Percentiles rank a stretch among this genome's conserved stretches.
Conservation (phyloP, 2,329 filamentous ascomycete species). For the Diaporthe sp. region DNA sequence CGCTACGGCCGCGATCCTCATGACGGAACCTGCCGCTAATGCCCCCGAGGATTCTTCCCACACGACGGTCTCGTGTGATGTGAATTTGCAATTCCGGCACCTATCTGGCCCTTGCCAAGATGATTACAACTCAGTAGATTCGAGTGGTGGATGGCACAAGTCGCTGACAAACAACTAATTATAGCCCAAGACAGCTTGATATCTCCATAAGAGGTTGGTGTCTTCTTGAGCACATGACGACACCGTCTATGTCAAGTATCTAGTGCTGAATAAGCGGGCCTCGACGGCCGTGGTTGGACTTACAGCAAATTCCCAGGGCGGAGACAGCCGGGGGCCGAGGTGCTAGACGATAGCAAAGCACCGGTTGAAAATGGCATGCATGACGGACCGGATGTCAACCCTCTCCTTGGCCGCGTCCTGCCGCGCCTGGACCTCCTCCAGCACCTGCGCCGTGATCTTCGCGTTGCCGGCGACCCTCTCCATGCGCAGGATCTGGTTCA, state of each 20-base stretch:
- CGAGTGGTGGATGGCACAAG: background rate
- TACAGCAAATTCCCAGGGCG: background rate
- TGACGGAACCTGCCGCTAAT: background rate
- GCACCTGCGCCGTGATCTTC: constrained; percentile 60
- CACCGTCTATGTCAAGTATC: background rate
- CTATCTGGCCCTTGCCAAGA: background rate
- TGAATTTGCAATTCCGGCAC: background rate
- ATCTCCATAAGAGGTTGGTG: background rate
- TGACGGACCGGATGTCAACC: constrained; percentile 61
- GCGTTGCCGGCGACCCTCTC: constrained; percentile 61
- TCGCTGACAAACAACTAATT: constrained; percentile 4
- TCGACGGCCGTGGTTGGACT: background rate
- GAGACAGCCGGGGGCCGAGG: too few relatives aligned
- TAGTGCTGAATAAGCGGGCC: constrained; percentile 16
- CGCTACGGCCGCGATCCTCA: background rate
- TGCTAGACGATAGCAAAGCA: constrained; percentile 65
- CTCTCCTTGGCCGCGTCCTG: constrained; percentile 57
- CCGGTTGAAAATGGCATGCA: constrained; percentile 64
- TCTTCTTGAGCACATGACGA: background rate
- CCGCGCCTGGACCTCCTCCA: constrained; percentile 60
- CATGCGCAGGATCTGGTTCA: constrained; percentile 62
- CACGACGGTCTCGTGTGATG: background rate
- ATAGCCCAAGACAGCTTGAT: background rate
- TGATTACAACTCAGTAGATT: background rate
- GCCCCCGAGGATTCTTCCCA: background rate